phyloP scores from a whole-genome alignment of 1,284 basidiomycete genomes.

The Ceratobasidium sp. region DNA sequence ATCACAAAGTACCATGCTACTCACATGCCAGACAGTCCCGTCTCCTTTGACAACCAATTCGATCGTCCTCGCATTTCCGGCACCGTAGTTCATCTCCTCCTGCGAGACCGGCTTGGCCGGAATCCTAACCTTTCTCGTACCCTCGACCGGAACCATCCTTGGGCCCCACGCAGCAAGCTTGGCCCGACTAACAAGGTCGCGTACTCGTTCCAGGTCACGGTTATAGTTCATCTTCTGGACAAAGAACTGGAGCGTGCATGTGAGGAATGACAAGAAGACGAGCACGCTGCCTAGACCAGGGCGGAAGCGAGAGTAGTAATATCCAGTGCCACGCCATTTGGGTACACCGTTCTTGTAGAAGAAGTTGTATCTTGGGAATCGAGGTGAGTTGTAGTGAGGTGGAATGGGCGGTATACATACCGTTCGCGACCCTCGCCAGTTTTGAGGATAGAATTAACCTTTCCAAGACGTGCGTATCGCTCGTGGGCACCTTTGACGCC shows the following conservation, averaged over 20 bases:
- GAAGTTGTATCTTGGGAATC: slow-evolving; percentile 80
- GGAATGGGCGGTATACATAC: slow-evolving; percentile 52
- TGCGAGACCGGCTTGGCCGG: slow-evolving; percentile 68
- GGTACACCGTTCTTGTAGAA: slow-evolving; percentile 92
- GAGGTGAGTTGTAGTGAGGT: background rate
- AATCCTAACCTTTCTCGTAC: slow-evolving; percentile 74
- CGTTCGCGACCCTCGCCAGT: slow-evolving; percentile 77
- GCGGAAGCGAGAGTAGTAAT: slow-evolving; percentile 92
- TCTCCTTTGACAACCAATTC: slow-evolving; percentile 80
- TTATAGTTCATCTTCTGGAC: slow-evolving; percentile 79
- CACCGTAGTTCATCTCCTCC: slow-evolving; percentile 50
- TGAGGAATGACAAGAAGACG: slow-evolving; percentile 74
- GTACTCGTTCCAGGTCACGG: slow-evolving; percentile 72
- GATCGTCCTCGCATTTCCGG: slow-evolving; percentile 66
- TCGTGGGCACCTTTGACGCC: slow-evolving; percentile 81
- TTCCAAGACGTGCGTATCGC: slow-evolving; percentile 84
- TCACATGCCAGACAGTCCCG: slow-evolving; percentile 68
- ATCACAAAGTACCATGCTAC: slow-evolving; percentile 46
- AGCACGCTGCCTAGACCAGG: slow-evolving; percentile 83
- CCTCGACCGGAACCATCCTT: slow-evolving; percentile 64
- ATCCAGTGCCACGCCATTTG: slow-evolving; percentile 83
- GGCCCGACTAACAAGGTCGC: slow-evolving; percentile 68
- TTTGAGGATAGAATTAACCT: slow-evolving; percentile 82
- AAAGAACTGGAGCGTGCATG: slow-evolving; percentile 78
- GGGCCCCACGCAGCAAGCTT: slow-evolving; percentile 76